Percentiles rank a stretch among this genome's conserved stretches.
These are phyloP conservation scores for Cyclostephanos tholiformis DNA, from an alignment of 108 stramenopile species.

Conservation along the genomic window DNA sequence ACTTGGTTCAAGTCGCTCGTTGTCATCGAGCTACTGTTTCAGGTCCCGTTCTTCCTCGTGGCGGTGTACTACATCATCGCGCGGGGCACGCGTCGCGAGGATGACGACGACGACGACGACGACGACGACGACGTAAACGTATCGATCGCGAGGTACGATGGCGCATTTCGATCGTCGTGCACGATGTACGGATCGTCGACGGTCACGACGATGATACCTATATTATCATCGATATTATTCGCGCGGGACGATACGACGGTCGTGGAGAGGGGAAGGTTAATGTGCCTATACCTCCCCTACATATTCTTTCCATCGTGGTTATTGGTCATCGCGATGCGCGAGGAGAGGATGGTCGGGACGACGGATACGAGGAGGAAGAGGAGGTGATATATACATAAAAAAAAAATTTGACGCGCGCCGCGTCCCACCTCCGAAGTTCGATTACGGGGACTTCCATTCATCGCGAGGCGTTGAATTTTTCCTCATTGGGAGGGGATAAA, in stretches of 20 bases:
- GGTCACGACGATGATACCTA: slow-evolving; percentile 82
- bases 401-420: too few species aligned
- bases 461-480: too few species aligned
- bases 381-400: too few species aligned
- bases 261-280: slow-evolving; percentile 52
- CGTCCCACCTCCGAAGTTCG: too few species aligned
- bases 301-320: slow-evolving; percentile 72
- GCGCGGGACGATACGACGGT: slow-evolving; percentile 43
- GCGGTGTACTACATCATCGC: slow-evolving; percentile 61
- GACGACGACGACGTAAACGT: too few species aligned
- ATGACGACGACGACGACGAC: slow-evolving; percentile 2
- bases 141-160: slow-evolving; percentile 29
- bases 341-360: slow-evolving; percentile 27
- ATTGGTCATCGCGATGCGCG: slow-evolving; percentile 48
- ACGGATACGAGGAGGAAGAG: background rate
- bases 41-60: slow-evolving; percentile 84
- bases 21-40: slow-evolving; percentile 67
- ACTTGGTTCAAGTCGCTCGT: slow-evolving; percentile 74
- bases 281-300: slow-evolving; percentile 74
- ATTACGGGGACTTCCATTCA: too few species aligned
- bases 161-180: slow-evolving; percentile 49
- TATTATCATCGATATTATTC: slow-evolving; percentile 50
- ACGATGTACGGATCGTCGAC: slow-evolving; percentile 67
- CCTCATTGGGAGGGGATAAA: too few species aligned
- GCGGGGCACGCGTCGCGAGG: slow-evolving; percentile 10